A percentile compares a stretch with the other conserved stretches of the same genome.
Evolutionary conservation across 768 basidiomycete species (phyloP).

Genomic region (Boletus reticulatus): DNA sequence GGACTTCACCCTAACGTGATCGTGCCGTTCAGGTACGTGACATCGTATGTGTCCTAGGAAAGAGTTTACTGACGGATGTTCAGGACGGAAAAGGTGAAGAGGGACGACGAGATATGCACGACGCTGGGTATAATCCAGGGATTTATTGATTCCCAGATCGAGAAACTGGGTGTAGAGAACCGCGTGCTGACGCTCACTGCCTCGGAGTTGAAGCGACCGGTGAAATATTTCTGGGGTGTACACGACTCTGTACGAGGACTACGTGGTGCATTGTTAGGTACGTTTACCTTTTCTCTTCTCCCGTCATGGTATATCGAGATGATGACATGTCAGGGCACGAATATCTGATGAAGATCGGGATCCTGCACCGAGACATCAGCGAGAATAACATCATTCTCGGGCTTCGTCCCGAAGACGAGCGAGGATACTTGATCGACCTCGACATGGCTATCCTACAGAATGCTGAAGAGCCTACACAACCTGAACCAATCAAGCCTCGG

Average conservation of each 20-base stretch:
- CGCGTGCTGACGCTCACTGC: not conserved
- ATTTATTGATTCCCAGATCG: not conserved
- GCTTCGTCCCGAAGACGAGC: not conserved
- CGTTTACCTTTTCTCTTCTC: not conserved
- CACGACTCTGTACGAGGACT: not conserved
- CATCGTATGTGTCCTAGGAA: not conserved
- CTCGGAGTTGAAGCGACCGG: not conserved
- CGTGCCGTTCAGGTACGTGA: not conserved
- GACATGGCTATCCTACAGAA: conserved; percentile 16
- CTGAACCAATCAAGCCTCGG: not conserved
- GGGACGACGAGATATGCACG: not conserved
- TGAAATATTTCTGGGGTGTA: not conserved
- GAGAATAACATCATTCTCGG: not conserved
- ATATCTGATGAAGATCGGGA: not conserved
- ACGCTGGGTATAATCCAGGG: not conserved
- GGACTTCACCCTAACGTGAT: not conserved
- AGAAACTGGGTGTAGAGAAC: not conserved
- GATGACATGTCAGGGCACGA: not conserved
- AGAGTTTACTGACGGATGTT: not conserved
- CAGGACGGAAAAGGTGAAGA: not conserved
- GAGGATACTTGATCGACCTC: conserved; percentile 34
- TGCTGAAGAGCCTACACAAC: not conserved
- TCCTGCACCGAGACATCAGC: not conserved
- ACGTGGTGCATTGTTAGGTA: not conserved
- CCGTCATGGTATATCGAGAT: too few relatives aligned